Conservation (phyloP, 2,329 filamentous ascomycete genomes). For the Leptographium procerum region DNA sequence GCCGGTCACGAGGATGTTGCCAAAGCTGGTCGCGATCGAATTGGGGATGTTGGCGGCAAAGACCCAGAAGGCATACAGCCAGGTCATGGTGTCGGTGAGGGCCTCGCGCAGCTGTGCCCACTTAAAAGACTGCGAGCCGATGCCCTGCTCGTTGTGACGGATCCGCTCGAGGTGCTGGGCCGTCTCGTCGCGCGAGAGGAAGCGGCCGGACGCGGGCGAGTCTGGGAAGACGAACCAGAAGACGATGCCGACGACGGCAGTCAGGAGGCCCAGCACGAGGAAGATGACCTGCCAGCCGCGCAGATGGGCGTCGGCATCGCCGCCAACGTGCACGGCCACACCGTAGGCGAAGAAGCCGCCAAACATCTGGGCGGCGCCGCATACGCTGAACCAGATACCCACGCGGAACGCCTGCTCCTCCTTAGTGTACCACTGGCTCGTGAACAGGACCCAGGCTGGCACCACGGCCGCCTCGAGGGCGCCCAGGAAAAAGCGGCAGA, state of each 20-base stretch:
- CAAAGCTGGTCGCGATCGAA: constrained; percentile 11
- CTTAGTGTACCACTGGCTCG: constrained; percentile 18
- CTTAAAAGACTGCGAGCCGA: constrained; percentile 7
- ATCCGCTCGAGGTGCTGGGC: constrained; percentile 20
- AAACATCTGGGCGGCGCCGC: constrained; percentile 24
- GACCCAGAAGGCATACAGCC: constrained; percentile 11
- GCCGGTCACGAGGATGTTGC: constrained; percentile 7
- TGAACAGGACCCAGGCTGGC: constrained; percentile 21
- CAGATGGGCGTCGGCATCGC: neutral
- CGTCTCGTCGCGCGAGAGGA: constrained; percentile 19
- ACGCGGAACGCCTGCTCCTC: constrained; percentile 34
- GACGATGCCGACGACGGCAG: constrained; percentile 15
- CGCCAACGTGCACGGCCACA: constrained; percentile 18
- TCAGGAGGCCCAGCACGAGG: constrained; percentile 20
- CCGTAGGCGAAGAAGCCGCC: constrained; percentile 28
- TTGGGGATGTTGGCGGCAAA: constrained; percentile 11
- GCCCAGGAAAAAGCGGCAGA: constrained; percentile 17
- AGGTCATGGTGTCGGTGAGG: constrained; percentile 10
- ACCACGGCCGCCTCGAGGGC: constrained; percentile 16
- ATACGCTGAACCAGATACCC: constrained; percentile 56
- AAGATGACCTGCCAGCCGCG: constrained; percentile 17
- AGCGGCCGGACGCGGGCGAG: constrained; percentile 19
- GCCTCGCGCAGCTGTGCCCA: constrained; percentile 9
- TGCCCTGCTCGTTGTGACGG: constrained; percentile 25
- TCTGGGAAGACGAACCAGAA: constrained; percentile 21